These are phyloP conservation scores for Metroxylon sagu DNA, from an alignment of 176 grass and related monocot genomes.

Conservation along the genomic window DNA sequence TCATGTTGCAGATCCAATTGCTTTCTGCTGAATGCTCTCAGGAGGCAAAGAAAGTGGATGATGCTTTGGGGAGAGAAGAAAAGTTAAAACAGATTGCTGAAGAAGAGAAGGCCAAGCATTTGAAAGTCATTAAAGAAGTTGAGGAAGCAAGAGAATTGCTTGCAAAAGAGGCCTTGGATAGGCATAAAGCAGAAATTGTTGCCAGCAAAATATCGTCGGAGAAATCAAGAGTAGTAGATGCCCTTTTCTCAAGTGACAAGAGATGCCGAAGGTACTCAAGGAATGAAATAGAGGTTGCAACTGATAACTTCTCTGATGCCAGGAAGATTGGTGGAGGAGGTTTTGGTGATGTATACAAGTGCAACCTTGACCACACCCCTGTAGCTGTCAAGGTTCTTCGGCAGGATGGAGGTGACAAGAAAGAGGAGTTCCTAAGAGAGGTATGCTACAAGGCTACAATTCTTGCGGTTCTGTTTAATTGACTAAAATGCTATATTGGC, in stretches of 20 bases:
- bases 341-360: constrained; percentile 88
- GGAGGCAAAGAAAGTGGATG: constrained; percentile 40
- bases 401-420: constrained; percentile 66
- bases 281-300: constrained; percentile 84
- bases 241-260: constrained; percentile 40
- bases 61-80: constrained; percentile 38
- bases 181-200: constrained; percentile 32
- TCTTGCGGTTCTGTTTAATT: too few species aligned
- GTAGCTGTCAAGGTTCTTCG: constrained; percentile 87
- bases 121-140: constrained; percentile 38
- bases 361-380: constrained; percentile 83
- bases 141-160: constrained; percentile 38
- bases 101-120: constrained; percentile 38
- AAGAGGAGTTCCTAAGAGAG: constrained; percentile 87
- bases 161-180: constrained; percentile 19
- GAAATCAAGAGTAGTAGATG: constrained; percentile 46
- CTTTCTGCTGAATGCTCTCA: constrained; percentile 47
- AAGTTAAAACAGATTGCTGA: constrained; percentile 26
- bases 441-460: constrained; percentile 16
- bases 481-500: too few species aligned
- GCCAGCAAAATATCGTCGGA: constrained; percentile 26
- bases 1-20: constrained; percentile 43
- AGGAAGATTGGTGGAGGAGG: constrained; percentile 92
- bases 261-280: constrained; percentile 73
- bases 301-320: constrained; percentile 74